These are phyloP conservation scores for Diplodia scrobiculata DNA, from an alignment of 2,329 filamentous ascomycete genomes.

Conservation along the genomic window DNA sequence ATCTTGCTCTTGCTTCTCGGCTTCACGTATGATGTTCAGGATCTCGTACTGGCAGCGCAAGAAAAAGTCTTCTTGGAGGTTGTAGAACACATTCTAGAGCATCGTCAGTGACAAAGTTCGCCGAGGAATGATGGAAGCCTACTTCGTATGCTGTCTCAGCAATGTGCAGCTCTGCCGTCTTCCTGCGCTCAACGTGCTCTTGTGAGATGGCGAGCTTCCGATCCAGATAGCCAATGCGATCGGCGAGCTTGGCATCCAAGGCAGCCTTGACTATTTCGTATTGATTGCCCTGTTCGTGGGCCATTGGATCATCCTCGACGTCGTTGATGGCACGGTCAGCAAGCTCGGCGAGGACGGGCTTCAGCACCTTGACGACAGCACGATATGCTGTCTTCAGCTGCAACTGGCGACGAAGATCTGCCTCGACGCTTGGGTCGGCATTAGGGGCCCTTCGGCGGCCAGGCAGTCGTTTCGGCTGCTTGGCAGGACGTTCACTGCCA, in stretches of 20 bases:
- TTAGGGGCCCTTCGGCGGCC: slow-evolving; percentile 53
- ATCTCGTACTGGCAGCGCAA: slow-evolving; percentile 44
- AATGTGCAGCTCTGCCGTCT: slow-evolving; percentile 42
- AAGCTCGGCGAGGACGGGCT: slow-evolving; percentile 66
- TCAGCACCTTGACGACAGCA: slow-evolving; percentile 64
- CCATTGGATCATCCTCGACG: slow-evolving; percentile 58
- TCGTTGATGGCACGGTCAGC: slow-evolving; percentile 62
- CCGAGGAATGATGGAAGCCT: slow-evolving; percentile 29
- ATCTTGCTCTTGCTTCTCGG: slow-evolving; percentile 35
- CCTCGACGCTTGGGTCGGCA: slow-evolving; percentile 50
- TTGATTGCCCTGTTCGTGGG: slow-evolving; percentile 58
- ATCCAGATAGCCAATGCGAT: slow-evolving; percentile 45
- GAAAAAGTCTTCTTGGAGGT: slow-evolving; percentile 39
- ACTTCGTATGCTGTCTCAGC: slow-evolving; percentile 44
- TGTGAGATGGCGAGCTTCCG: slow-evolving; percentile 44
- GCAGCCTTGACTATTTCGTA: slow-evolving; percentile 56
- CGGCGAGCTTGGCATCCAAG: slow-evolving; percentile 53
- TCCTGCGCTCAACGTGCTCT: slow-evolving; percentile 43
- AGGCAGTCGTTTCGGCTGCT: slow-evolving; percentile 44
- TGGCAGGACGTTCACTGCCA: slow-evolving; percentile 42
- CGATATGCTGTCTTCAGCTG: slow-evolving; percentile 67
- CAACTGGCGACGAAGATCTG: slow-evolving; percentile 59
- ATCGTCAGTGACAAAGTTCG: neutral
- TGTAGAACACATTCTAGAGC: slow-evolving; percentile 23
- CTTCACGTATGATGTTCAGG: slow-evolving; percentile 34